Base-by-base conservation (phyloP, 495 filamentous ascomycete genomes). In the Cercophora scortea region DNA sequence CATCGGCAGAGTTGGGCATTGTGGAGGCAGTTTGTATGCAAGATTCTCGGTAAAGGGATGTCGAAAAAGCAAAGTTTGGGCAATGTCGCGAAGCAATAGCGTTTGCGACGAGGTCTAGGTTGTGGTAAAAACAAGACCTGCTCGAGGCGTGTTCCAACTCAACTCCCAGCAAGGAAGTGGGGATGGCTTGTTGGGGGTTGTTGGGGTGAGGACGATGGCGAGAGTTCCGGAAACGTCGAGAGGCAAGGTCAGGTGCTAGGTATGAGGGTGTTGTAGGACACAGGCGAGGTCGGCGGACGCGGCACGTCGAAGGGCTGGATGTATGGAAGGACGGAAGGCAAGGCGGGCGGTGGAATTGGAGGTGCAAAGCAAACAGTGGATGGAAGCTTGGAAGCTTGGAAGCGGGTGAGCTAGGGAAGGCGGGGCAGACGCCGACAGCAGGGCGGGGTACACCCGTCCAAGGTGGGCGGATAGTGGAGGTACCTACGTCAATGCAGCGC, bases 1-100 rank as follows among this genome's bases (percentile, higher is more conserved):
- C 54, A 19, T 62, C 56, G 47, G 62, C 51, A 33, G 51, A 39
- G 41, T 39, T 47, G 33, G 68, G 60, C 68, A 71, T 71, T 34
- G 25, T 65, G 63, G 17, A 19, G 33, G 32, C 8, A 32, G 38
- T 16, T 41, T 2, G 25, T 25, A 25, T 25, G 25, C 25, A 25
- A 25, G 25, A 25, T 25, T 25, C 25, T 25, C 5, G 25, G 25
- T 25, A 25, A 25, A 25, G n/a, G n/a, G n/a, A n/a, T n/a, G n/a
- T n/a, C n/a, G n/a, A n/a, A n/a, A n/a, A n/a, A n/a, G n/a, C n/a
- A n/a, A n/a, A n/a, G n/a, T n/a, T n/a, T n/a, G n/a, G n/a, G 25
- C 25, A 5, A 25, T 25, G 25, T 25, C 25, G 25, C 25, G 25
- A 25, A 25, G 25, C 2, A 25, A 25, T 5, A 25, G 25, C 5